A percentile compares a stretch with the other conserved stretches of the same genome.
phyloP scores from a whole-genome alignment of 306 rosid genomes.

The Delonix regia region DNA sequence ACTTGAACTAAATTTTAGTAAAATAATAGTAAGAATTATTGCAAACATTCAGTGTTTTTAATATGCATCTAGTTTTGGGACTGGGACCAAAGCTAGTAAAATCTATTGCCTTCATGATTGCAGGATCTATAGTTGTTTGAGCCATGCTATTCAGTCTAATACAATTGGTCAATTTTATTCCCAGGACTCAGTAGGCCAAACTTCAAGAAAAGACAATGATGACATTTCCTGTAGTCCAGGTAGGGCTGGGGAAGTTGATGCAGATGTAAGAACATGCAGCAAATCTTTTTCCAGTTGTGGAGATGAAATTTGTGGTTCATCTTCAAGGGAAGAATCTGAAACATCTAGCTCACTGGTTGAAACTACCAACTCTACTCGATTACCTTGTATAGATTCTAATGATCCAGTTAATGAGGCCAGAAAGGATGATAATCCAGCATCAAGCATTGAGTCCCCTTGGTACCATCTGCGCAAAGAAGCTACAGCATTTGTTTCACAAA shows the following conservation, averaged over 20 bases:
- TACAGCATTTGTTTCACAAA: conserved; percentile 78
- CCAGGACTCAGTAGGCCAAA: conserved; percentile 63
- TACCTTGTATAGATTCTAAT: conserved; percentile 37
- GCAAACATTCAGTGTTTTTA: conserved; percentile 14
- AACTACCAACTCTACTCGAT: conserved; percentile 39
- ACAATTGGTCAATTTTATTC: conserved; percentile 34
- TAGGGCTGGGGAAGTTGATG: conserved; percentile 53
- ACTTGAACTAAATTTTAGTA: not conserved
- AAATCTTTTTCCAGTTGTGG: conserved; percentile 47
- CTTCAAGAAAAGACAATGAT: conserved; percentile 51
- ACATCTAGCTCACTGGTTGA: conserved; percentile 48
- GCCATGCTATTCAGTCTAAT: conserved; percentile 30
- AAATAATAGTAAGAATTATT: conserved; percentile 2
- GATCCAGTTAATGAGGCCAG: conserved; percentile 52
- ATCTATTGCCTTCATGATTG: conserved; percentile 13
- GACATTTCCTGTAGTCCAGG: conserved; percentile 44
- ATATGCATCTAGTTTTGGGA: conserved; percentile 15
- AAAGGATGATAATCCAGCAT: conserved; percentile 58
- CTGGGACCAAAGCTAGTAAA: conserved; percentile 14
- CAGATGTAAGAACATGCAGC: conserved; percentile 45
- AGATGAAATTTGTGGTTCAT: conserved; percentile 50
- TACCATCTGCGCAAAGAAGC: conserved; percentile 93
- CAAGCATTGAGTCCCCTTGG: conserved; percentile 93
- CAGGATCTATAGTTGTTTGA: conserved; percentile 32
- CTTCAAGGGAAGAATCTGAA: conserved; percentile 52